phyloP scores from a whole-genome alignment of 176 grass and related monocot genomes.

The Oryza rufipogon region DNA sequence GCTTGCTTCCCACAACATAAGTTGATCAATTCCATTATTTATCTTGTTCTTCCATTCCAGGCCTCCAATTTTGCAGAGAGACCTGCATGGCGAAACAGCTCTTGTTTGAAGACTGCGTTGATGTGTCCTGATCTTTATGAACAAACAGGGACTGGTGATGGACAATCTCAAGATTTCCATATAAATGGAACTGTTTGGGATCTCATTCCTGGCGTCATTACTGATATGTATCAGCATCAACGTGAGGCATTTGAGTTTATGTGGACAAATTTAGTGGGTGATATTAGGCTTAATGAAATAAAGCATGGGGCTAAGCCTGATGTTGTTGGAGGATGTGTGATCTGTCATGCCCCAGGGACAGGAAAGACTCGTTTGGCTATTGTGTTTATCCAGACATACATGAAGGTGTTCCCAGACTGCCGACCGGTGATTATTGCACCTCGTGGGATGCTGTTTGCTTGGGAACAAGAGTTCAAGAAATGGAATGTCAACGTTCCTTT shows the following conservation, averaged over 20 bases:
- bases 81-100: slow-evolving; percentile 43
- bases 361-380: slow-evolving; percentile 92
- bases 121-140: slow-evolving; percentile 60
- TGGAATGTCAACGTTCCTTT: slow-evolving; percentile 85
- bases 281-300: slow-evolving; percentile 71
- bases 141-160: slow-evolving; percentile 34
- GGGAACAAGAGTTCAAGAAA: slow-evolving; percentile 89
- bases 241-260: slow-evolving; percentile 92
- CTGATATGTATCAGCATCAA: slow-evolving; percentile 79
- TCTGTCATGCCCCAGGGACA: slow-evolving; percentile 92
- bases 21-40: slow-evolving; percentile 14
- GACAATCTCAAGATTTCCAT: slow-evolving; percentile 45
- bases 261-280: slow-evolving; percentile 87
- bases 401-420: slow-evolving; percentile 81
- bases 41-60: slow-evolving; percentile 43
- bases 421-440: slow-evolving; percentile 88
- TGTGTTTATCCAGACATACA: slow-evolving; percentile 87
- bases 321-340: slow-evolving; percentile 89
- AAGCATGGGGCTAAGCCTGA: slow-evolving; percentile 60
- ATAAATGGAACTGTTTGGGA: slow-evolving; percentile 76
- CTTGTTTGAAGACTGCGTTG: slow-evolving; percentile 44
- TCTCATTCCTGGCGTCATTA: slow-evolving; percentile 74
- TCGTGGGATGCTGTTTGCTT: slow-evolving; percentile 86
- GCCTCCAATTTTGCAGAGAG: slow-evolving; percentile 52
- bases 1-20: not conserved